These are phyloP conservation scores for Triticum dicoccoides DNA, from an alignment of 176 grass and related monocot genomes.

Conservation along the genomic window DNA sequence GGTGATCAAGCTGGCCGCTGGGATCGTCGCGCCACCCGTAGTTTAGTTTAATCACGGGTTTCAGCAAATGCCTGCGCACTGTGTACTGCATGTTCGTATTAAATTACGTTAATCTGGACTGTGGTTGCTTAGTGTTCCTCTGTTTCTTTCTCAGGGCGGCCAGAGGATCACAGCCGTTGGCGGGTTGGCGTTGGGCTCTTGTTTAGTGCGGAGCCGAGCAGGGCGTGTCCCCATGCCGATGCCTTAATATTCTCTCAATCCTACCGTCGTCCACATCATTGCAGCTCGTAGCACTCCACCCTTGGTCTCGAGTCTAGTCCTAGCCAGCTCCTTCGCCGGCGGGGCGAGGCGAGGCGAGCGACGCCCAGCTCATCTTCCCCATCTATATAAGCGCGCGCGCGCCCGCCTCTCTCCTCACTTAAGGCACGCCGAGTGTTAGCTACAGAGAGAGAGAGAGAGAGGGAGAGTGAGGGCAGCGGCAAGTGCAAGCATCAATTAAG, in stretches of 20 bases:
- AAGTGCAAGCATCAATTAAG: slow-evolving; percentile 26
- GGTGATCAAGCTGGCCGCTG: neutral
- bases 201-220: neutral
- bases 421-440: slow-evolving; percentile 29
- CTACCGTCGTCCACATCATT: slow-evolving; percentile 19
- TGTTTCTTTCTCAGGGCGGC: neutral
- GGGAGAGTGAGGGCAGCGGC: neutral
- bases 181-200: neutral
- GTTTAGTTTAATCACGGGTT: neutral
- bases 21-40: neutral
- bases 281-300: slow-evolving; percentile 6
- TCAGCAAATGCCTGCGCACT: neutral
- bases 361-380: neutral
- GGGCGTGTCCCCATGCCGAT: neutral
- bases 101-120: neutral
- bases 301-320: neutral
- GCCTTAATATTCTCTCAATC: slow-evolving; percentile 27
- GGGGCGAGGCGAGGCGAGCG: neutral
- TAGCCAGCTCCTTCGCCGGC: neutral
- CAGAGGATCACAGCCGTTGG: neutral
- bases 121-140: neutral
- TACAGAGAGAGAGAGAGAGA: neutral
- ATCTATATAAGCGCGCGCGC: slow-evolving; percentile 46
- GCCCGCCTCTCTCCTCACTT: slow-evolving; percentile 39
- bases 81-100: neutral